Evolutionary conservation across 257 asterid species (phyloP), one percentile per base, ranked within the genome.

Genomic region (Penstemon newberryi): DNA sequence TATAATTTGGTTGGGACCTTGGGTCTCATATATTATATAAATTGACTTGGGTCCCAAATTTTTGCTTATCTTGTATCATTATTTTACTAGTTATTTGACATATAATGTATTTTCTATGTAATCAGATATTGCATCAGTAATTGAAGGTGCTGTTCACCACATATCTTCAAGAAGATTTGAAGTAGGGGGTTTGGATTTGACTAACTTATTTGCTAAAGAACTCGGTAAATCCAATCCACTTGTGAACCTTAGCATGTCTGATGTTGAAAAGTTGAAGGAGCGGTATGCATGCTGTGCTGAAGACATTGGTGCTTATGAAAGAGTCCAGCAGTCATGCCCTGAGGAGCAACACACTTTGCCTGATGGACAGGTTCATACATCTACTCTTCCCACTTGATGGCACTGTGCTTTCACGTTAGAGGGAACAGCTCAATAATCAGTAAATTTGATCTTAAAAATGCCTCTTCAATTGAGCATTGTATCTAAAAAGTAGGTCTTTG

Each of bases 81-180:
- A 7, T 33, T 47, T 37, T 4, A 33, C 10, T 33, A 63, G 54
- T 12, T 11, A 9, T 9, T 49, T 49, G 11, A 3, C n/a, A 53
- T 42, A 15, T 54, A 56, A 38, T 36, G 43, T 45, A 44, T 50
- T 47, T 64, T 53, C 47, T 60, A 64, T 69, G 63, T 60, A 60
- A 64, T 56, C 89, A 86, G 98, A 92, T 82, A 90, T 93, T 80
- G 97, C 99, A 52, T 89, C 97, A 50, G 97, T 93, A 40, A 88
- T 93, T 68, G 99, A 93, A 75, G 99, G 99, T 70, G 99, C 96
- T 7, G 97, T 93, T 73, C 99, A 93, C 78, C 96, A 87, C 76
- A 86, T 93, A 72, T 95, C 99, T 56, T 93, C 97, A 13, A 83
- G 97, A 83, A 87, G 99, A 82, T 73, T 90, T 74, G 99, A 93